Percentiles rank a stretch among this genome's conserved stretches.
Conservation (phyloP, 2,329 filamentous ascomycete species). For the Arthrobotrys musiformis region DNA sequence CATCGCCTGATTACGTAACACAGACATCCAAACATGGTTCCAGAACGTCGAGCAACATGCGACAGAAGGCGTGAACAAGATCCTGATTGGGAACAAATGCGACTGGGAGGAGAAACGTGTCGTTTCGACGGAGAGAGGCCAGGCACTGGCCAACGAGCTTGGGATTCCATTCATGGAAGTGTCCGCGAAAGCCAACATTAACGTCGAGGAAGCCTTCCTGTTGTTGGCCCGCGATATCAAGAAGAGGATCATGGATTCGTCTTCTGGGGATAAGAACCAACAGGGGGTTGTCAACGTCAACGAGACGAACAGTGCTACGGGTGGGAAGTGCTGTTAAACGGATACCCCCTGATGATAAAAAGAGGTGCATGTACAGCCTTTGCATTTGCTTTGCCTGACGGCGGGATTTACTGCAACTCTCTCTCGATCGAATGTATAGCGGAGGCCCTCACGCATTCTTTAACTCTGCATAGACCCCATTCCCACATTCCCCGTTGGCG, state of each 20-base stretch:
- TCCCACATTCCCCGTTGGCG: constrained; percentile 13
- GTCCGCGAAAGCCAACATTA: constrained; percentile 98
- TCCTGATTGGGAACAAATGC: constrained; percentile 99
- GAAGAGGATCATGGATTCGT: constrained; percentile 92
- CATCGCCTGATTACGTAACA: constrained; percentile 57
- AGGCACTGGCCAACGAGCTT: constrained; percentile 92
- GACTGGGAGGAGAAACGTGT: constrained; percentile 99
- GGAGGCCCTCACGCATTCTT: constrained; percentile 26
- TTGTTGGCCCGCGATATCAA: constrained; percentile 95
- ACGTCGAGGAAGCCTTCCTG: constrained; percentile 99
- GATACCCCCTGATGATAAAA: not conserved
- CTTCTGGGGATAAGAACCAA: constrained; percentile 43
- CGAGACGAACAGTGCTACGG: constrained; percentile 26
- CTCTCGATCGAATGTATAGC: constrained; percentile 32
- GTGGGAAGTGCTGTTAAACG: constrained; percentile 49
- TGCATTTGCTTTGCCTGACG: no score
- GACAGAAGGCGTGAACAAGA: constrained; percentile 99
- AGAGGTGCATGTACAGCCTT: constrained; percentile 37
- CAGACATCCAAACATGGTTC: constrained; percentile 99
- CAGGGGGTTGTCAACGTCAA: constrained; percentile 49
- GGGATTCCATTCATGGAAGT: constrained; percentile 99
- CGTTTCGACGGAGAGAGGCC: constrained; percentile 90
- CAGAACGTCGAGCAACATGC: constrained; percentile 98
- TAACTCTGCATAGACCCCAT: constrained; percentile 52
- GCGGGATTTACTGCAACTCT: constrained; percentile 39